Conservation (phyloP, 495 filamentous ascomycete species). For the Podospora pseudoanserina region DNA sequence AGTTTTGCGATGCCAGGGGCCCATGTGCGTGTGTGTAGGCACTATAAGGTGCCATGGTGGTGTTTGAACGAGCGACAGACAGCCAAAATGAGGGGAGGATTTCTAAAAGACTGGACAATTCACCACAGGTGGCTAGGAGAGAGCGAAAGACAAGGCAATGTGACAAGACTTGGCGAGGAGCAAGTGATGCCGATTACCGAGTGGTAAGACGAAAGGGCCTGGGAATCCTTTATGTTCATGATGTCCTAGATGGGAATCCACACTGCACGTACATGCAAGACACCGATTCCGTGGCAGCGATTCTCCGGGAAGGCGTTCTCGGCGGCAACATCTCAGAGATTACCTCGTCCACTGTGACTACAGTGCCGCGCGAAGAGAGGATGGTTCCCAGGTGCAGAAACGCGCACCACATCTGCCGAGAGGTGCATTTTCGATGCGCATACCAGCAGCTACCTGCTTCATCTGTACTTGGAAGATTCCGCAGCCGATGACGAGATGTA, state of each 20-base stretch:
- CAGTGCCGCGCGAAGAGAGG: neutral
- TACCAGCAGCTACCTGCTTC: neutral
- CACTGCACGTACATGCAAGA: neutral
- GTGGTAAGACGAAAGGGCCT: neutral
- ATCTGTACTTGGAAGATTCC: neutral
- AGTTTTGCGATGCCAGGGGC: neutral
- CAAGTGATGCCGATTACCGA: neutral
- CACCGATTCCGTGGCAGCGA: neutral
- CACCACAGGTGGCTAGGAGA: neutral
- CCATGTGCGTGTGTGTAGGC: constrained; percentile 7
- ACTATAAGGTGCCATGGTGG: constrained; percentile 2
- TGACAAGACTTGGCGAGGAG: neutral
- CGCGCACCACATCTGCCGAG: neutral
- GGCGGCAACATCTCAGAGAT: neutral
- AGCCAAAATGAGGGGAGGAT: neutral
- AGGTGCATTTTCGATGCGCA: neutral
- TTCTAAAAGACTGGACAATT: neutral
- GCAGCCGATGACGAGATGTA: neutral
- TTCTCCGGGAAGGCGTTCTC: neutral
- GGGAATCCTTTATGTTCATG: neutral
- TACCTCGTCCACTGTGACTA: neutral
- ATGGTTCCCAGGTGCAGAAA: neutral
- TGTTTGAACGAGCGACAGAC: neutral
- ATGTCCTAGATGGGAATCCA: neutral
- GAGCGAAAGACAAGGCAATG: neutral